Conservation (phyloP, 2,329 filamentous ascomycete genomes). For the Ophiostoma sp. region DNA sequence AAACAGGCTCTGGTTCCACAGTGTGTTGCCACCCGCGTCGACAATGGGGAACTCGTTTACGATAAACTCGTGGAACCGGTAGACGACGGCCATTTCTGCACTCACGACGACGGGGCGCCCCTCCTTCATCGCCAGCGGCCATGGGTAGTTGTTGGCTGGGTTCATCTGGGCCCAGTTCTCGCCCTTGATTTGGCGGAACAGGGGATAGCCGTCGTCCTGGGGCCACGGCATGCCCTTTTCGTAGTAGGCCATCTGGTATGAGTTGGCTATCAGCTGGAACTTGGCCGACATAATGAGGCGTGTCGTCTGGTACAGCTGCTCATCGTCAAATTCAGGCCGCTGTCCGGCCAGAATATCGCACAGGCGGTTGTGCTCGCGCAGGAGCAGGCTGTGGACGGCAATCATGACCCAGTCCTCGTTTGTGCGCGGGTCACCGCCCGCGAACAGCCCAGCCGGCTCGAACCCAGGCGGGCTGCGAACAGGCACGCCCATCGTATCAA, state of each 20-base stretch:
- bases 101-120: conserved; percentile 22
- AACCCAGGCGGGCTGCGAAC: background rate
- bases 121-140: conserved; percentile 21
- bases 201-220: conserved; percentile 23
- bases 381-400: conserved; percentile 23
- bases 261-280: conserved; percentile 24
- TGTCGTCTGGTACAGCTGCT: conserved; percentile 25
- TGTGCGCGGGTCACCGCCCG: conserved; percentile 25
- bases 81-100: conserved; percentile 25
- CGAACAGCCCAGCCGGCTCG: conserved; percentile 21
- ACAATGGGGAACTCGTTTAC: conserved; percentile 23
- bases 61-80: conserved; percentile 26
- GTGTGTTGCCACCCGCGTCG: conserved; percentile 19
- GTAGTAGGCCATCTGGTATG: conserved; percentile 27
- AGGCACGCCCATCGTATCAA: background rate
- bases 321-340: conserved; percentile 23
- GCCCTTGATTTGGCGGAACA: conserved; percentile 24
- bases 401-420: conserved; percentile 27
- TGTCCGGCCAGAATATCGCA: conserved; percentile 21
- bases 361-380: conserved; percentile 27
- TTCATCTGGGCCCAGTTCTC: conserved; percentile 24
- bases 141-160: conserved; percentile 25
- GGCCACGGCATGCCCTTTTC: conserved; percentile 25
- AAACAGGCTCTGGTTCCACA: conserved; percentile 25
- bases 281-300: conserved; percentile 25